Evolutionary conservation across 2,329 filamentous ascomycete species (phyloP).

Genomic region (Xylariaceae sp.): DNA sequence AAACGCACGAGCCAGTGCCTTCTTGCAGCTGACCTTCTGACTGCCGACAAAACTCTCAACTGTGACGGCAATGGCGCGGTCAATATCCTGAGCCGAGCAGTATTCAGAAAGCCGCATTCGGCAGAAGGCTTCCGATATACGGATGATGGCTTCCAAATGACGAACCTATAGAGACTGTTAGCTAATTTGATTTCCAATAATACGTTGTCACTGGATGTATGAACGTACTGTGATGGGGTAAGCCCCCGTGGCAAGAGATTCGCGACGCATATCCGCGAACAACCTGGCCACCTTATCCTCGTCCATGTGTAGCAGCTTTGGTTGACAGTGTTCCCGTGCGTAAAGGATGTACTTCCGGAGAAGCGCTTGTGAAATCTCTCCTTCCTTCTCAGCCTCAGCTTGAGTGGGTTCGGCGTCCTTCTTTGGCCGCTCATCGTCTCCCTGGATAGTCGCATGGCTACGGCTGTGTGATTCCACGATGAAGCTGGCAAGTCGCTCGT

Average conservation of each 20-base stretch:
- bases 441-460: slow-evolving; percentile 62
- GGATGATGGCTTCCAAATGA: slow-evolving; percentile 96
- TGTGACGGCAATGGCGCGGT: slow-evolving; percentile 93
- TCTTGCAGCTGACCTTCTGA: slow-evolving; percentile 97
- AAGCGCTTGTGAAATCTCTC: slow-evolving; percentile 83
- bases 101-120: slow-evolving; percentile 98
- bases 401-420: slow-evolving; percentile 44
- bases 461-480: slow-evolving; percentile 92
- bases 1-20: slow-evolving; percentile 87
- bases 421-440: slow-evolving; percentile 53
- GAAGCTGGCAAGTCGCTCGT: slow-evolving; percentile 89
- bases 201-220: neutral
- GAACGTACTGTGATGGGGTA: slow-evolving; percentile 91
- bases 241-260: slow-evolving; percentile 87
- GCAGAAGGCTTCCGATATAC: slow-evolving; percentile 88
- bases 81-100: slow-evolving; percentile 83
- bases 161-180: slow-evolving; percentile 59
- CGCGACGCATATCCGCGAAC: slow-evolving; percentile 93
- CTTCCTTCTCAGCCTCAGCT: slow-evolving; percentile 39
- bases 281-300: slow-evolving; percentile 93
- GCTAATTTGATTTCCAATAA: slow-evolving; percentile 18
- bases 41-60: slow-evolving; percentile 94
- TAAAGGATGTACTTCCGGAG: slow-evolving; percentile 96
- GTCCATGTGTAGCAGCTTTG: slow-evolving; percentile 95
- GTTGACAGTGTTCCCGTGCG: slow-evolving; percentile 78